Conservation (phyloP, 306 rosid genomes). For the Gynostemma pentaphyllum region DNA sequence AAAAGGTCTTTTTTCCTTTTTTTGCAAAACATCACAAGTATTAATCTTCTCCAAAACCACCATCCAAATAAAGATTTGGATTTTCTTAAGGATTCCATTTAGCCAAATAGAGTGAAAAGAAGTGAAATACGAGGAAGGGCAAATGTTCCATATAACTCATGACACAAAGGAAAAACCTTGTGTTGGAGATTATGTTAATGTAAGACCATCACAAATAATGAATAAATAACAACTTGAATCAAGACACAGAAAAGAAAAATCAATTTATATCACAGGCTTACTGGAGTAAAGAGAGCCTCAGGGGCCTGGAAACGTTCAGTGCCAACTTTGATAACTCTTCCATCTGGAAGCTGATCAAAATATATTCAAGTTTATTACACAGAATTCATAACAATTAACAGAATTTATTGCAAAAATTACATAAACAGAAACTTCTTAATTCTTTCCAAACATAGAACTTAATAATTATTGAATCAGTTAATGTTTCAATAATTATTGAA, state of each 20-base stretch:
- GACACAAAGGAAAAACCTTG: background rate
- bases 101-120: no score
- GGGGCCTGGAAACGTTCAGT: conserved; percentile 99
- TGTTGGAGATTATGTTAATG: background rate
- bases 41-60: no score
- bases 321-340: conserved; percentile 98
- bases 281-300: conserved; percentile 98
- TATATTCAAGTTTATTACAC: background rate
- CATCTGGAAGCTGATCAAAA: conserved; percentile 86
- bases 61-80: no score
- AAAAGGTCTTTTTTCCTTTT: no score
- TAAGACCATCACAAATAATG: background rate
- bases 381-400: no score
- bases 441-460: no score
- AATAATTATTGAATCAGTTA: no score
- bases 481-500: no score
- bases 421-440: no score
- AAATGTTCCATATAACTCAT: background rate
- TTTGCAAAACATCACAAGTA: no score
- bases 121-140: background rate
- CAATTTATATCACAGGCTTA: conserved; percentile 28
- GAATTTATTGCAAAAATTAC: no score
- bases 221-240: background rate
- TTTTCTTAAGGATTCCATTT: no score
- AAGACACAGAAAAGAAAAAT: conserved; percentile 1